Percentiles rank a stretch among this genome's conserved stretches.
phyloP scores from a whole-genome alignment of 2,329 filamentous ascomycete genomes.

The Apiospora pterosperma region DNA sequence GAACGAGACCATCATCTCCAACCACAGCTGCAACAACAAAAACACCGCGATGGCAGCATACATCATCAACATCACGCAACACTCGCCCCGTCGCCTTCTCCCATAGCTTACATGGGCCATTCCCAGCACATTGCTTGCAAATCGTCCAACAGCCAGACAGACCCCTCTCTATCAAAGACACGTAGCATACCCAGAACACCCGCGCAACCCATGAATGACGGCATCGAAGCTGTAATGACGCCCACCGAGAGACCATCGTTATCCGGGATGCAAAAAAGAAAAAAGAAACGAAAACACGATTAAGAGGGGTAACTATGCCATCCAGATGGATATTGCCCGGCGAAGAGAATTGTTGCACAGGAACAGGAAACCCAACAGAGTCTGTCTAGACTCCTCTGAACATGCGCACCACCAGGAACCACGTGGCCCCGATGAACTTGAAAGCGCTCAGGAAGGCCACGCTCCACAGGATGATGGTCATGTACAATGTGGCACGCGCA shows the following conservation, averaged over 20 bases:
- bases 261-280: neutral
- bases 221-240: neutral
- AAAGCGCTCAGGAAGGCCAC: constrained; percentile 81
- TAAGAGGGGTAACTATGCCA: neutral
- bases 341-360: neutral
- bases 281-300: neutral
- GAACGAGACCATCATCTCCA: neutral
- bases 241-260: neutral
- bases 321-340: neutral
- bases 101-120: neutral
- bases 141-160: neutral
- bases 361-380: neutral
- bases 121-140: neutral
- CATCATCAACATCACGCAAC: neutral
- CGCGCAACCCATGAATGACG: neutral
- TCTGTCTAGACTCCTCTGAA: constrained; percentile 64
- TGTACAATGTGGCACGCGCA: constrained; percentile 72
- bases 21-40: neutral
- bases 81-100: neutral
- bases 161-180: neutral
- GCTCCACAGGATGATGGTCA: constrained; percentile 83
- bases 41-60: neutral
- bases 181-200: neutral
- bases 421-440: constrained; percentile 82
- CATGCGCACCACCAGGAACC: constrained; percentile 88